These are phyloP conservation scores for Citrus sinensis DNA, from an alignment of 345 rosid genomes.

Conservation along the genomic window DNA sequence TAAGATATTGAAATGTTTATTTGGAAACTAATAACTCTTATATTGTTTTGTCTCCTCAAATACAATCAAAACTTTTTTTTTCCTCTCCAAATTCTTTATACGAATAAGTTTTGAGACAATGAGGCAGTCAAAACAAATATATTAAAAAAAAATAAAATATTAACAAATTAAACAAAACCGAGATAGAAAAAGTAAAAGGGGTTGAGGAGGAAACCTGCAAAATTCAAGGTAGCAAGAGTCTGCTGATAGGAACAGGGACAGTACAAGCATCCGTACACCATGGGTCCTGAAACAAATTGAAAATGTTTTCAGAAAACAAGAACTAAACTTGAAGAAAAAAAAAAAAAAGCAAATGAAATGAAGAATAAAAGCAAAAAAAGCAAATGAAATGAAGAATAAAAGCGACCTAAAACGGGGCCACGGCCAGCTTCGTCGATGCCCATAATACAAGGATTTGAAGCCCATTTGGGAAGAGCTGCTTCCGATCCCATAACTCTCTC, in stretches of 20 bases:
- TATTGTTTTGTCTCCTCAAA: neutral
- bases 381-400: neutral
- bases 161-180: neutral
- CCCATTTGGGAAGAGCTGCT: conserved; percentile 54
- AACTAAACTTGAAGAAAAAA: neutral
- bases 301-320: neutral
- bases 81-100: neutral
- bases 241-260: conserved; percentile 73
- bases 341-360: neutral
- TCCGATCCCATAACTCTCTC: conserved; percentile 34
- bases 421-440: conserved; percentile 99
- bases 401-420: conserved; percentile 78
- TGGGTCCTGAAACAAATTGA: conserved; percentile 57
- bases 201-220: conserved; percentile 56
- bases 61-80: neutral
- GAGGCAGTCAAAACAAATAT: neutral
- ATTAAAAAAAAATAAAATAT: no score
- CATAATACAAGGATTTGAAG: conserved; percentile 77
- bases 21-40: neutral
- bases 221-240: conserved; percentile 71
- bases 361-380: neutral
- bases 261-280: conserved; percentile 96
- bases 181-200: neutral
- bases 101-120: neutral
- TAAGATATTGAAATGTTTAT: neutral